Evolutionary conservation across 176 grass and related monocot genomes (phyloP), one percentile per base, ranked within the genome.

Genomic region (Musa itinerans): DNA sequence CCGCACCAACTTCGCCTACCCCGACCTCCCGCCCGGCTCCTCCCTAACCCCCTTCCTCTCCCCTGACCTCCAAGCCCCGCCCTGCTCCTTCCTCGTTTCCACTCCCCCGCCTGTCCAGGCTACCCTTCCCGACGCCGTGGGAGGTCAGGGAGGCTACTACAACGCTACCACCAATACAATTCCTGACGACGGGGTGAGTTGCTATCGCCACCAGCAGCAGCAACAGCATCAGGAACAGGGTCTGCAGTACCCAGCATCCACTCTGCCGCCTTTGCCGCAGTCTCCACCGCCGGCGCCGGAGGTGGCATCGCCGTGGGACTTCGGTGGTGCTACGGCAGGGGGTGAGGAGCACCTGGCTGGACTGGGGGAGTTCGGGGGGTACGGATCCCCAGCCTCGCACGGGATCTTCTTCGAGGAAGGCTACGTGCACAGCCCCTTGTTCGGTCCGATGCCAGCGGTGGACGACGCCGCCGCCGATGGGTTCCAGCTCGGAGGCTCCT

Each of bases 321-420:
- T 8, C 6, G 14, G 4, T 16, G 22, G 11, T 11, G 19, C 14
- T 20, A 11, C 51, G 51, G 23, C 20, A 1, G 51, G 13, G 2
- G 71, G 19, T 11, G 72, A 26, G 23, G 53, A 74, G 8, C 22
- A 27, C 20, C 14, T 56, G 53, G 16, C 12, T 7, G 24, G 22
- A 12, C 52, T 56, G 17, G 22, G 53, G 20, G 53, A 74, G 21
- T 74, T 74, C 52, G 53, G 12, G 0, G 64, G 71, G 1, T 86
- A 81, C 63, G 50, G 52, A 50, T 71, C 89, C 54, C 84, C 88
- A 63, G 20, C 76, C 34, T 63, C 76, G 23, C 81, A 86, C 70
- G 90, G 90, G 76, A 83, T 99, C 53, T 94, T 91, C 81, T 99
- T 99, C 72, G 95, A 99, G 57, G 95, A 99, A 75, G 95, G 91